Percentiles rank a stretch among this genome's conserved stretches.
Evolutionary conservation across 805 yeast genomes (phyloP).

Genomic region (Spencermartinsiella europaea): DNA sequence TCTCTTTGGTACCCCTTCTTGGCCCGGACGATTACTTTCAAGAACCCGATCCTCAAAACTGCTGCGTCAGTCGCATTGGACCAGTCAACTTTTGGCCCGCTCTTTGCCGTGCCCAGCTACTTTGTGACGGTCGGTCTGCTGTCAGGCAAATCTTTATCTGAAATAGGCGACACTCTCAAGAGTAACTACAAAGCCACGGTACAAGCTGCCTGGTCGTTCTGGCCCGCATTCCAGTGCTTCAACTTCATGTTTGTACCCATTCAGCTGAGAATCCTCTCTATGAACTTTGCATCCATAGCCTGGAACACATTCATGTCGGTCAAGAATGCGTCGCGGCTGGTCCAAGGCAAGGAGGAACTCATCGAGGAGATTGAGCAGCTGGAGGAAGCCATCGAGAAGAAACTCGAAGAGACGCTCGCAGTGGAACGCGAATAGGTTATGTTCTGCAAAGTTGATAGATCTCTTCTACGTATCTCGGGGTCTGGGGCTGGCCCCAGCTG

Average conservation of each 20-base stretch:
- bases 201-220: slow-evolving; percentile 71
- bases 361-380: not conserved
- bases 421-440: not conserved
- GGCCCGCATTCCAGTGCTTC: slow-evolving; percentile 78
- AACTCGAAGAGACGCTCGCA: not conserved
- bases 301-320: slow-evolving; percentile 81
- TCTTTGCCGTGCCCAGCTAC: slow-evolving; percentile 63
- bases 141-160: slow-evolving; percentile 46
- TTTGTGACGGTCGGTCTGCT: slow-evolving; percentile 60
- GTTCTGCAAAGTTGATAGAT: no score
- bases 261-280: slow-evolving; percentile 59
- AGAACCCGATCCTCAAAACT: slow-evolving; percentile 32
- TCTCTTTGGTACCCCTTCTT: slow-evolving; percentile 58
- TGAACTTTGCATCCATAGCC: slow-evolving; percentile 64
- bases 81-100: slow-evolving; percentile 73
- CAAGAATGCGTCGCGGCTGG: slow-evolving; percentile 35
- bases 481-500: no score
- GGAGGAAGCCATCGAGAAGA: not conserved
- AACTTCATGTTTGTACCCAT: slow-evolving; percentile 74
- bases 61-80: slow-evolving; percentile 57
- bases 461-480: no score
- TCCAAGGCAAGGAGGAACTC: not conserved
- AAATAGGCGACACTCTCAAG: slow-evolving; percentile 32
- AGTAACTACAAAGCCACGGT: slow-evolving; percentile 53
- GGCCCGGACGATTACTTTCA: slow-evolving; percentile 34